phyloP scores from a whole-genome alignment of 371 early-diverging fungal species.

The Funneliformis caledonium region DNA sequence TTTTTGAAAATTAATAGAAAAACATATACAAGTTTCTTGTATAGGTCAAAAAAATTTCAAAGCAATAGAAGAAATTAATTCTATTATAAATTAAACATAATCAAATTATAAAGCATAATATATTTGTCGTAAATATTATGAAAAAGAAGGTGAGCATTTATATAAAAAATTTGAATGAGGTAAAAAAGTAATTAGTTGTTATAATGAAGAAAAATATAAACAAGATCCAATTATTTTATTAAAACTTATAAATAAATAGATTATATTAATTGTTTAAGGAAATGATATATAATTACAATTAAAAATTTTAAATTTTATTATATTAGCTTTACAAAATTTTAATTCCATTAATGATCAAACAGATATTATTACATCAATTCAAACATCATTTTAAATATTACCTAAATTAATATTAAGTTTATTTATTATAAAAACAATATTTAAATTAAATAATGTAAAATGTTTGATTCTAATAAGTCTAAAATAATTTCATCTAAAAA shows the following conservation, averaged over 20 bases:
- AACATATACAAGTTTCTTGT: conserved; percentile 20
- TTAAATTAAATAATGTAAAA: neutral
- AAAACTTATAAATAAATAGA: neutral
- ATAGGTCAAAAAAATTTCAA: conserved; percentile 1
- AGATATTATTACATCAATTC: neutral
- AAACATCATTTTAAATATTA: neutral
- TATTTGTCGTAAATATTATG: neutral
- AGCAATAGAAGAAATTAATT: neutral
- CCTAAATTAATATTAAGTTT: neutral
- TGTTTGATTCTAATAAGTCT: neutral
- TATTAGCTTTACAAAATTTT: neutral
- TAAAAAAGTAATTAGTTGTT: neutral
- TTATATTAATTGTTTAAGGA: neutral
- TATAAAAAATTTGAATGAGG: neutral
- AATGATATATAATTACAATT: neutral
- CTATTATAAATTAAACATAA: too few species aligned
- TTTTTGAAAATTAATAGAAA: neutral
- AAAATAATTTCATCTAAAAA: neutral
- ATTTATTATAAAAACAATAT: neutral
- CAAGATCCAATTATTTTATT: neutral
- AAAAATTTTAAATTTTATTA: neutral
- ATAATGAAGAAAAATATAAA: too few species aligned
- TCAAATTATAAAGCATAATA: neutral
- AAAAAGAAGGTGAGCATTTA: conserved; percentile 10
- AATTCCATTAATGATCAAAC: neutral